phyloP scores from a whole-genome alignment of 2,329 filamentous ascomycete species.

The Pyrenophora graminea region DNA sequence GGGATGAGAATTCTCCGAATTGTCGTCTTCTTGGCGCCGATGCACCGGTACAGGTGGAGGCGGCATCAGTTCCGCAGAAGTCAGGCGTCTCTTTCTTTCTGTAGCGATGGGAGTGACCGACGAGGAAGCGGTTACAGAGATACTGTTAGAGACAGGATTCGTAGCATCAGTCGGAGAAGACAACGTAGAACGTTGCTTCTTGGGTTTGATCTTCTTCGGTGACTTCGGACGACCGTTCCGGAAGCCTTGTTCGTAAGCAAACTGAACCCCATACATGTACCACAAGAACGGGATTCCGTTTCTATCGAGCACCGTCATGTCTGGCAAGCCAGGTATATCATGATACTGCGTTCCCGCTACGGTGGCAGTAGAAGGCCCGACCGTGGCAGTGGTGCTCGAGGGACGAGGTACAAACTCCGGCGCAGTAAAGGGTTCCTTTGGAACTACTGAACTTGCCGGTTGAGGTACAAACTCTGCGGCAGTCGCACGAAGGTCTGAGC shows the following conservation, averaged over 20 bases:
- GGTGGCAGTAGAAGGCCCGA: too few species aligned
- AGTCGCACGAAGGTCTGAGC: conserved; percentile 37
- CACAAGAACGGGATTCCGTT: conserved; percentile 37
- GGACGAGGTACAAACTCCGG: neutral
- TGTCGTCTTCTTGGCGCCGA: neutral
- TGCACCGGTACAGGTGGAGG: neutral
- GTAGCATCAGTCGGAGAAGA: neutral
- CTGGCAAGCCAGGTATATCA: conserved; percentile 9
- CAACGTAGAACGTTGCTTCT: conserved; percentile 9
- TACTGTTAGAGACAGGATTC: neutral
- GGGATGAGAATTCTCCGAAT: neutral
- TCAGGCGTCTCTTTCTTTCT: conserved; percentile 7
- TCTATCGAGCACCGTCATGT: conserved; percentile 28
- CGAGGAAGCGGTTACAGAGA: neutral
- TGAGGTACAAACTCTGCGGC: conserved; percentile 38
- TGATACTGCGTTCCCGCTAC: neutral
- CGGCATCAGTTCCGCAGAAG: conserved; percentile 2
- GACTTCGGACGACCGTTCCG: conserved; percentile 22
- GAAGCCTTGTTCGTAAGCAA: conserved; percentile 20
- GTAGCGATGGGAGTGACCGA: neutral
- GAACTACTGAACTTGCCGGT: neutral
- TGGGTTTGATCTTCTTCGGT: conserved; percentile 25
- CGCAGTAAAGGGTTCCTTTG: neutral
- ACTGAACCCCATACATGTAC: conserved; percentile 36
- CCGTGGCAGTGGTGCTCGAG: neutral